phyloP scores from a whole-genome alignment of 2,329 filamentous ascomycete genomes.

The Colletotrichum gigasporum region DNA sequence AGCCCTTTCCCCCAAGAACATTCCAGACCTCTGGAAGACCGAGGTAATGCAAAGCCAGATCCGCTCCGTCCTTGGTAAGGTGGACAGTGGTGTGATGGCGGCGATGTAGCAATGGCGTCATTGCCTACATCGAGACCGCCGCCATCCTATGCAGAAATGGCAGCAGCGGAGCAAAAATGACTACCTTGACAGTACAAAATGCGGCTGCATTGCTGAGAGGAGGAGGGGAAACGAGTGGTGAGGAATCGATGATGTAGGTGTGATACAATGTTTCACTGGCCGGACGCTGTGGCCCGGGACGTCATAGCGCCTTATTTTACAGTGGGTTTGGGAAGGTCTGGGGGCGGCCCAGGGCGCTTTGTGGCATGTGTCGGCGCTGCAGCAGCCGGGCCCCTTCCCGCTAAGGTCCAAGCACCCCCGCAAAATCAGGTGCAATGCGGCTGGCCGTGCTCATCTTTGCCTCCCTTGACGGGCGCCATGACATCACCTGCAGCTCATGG shows the following conservation, averaged over 20 bases:
- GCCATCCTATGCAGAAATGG: background rate
- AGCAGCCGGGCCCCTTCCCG: no score
- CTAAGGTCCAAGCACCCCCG: constrained; percentile 5
- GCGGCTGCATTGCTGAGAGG: constrained; percentile 2
- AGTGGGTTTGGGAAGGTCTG: background rate
- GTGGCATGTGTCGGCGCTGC: background rate
- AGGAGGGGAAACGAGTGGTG: background rate
- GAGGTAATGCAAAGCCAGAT: constrained; percentile 17
- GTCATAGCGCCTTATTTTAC: constrained; percentile 13
- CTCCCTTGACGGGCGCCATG: constrained; percentile 4
- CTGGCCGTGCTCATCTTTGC: background rate
- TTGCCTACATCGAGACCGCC: background rate
- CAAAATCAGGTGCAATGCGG: background rate
- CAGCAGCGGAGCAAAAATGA: background rate
- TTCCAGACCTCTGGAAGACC: background rate
- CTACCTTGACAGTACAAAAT: constrained; percentile 1
- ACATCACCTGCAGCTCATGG: constrained; percentile 28
- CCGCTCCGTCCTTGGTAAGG: background rate
- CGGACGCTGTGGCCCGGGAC: constrained; percentile 12
- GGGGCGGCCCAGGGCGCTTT: no score
- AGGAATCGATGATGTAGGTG: constrained; percentile 31
- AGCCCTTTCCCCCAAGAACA: background rate
- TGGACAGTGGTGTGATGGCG: background rate
- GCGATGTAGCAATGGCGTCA: constrained; percentile 22
- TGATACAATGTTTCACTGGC: constrained; percentile 30